Percentiles rank a stretch among this genome's conserved stretches.
phyloP scores from a whole-genome alignment of 345 rosid genomes.

The Moricandia moricandioides region DNA sequence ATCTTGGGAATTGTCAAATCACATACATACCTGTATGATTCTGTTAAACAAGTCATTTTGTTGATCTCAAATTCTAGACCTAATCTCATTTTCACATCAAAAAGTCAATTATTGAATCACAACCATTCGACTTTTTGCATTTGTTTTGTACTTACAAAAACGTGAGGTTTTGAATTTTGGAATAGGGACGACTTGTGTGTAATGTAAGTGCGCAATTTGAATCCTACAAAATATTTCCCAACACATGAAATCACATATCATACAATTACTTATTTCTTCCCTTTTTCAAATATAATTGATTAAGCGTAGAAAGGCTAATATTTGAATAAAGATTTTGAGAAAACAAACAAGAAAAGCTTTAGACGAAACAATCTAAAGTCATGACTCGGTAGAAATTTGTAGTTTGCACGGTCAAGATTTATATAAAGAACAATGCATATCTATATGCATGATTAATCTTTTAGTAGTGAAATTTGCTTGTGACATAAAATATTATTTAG shows the following conservation, averaged over 20 bases:
- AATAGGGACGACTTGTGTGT: background rate
- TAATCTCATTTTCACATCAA: background rate
- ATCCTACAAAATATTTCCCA: background rate
- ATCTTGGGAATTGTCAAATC: background rate
- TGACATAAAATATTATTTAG: too few relatives aligned
- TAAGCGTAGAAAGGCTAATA: background rate
- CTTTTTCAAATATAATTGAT: background rate
- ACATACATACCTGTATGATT: background rate
- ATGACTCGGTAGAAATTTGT: background rate
- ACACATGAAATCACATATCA: background rate
- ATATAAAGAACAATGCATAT: too few relatives aligned
- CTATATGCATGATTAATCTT: too few relatives aligned
- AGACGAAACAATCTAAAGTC: background rate
- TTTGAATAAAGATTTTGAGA: background rate
- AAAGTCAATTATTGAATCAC: background rate
- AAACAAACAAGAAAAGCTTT: background rate
- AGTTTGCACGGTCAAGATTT: background rate
- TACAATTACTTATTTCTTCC: background rate
- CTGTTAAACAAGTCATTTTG: background rate
- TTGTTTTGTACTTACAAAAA: background rate
- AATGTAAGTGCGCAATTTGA: conserved; percentile 4
- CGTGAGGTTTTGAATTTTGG: background rate
- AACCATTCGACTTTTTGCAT: background rate
- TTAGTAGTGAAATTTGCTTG: too few relatives aligned
- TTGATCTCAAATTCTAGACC: background rate